Evolutionary conservation across 106 monocot genomes (phyloP).

Genomic region (Vanilla planifolia): DNA sequence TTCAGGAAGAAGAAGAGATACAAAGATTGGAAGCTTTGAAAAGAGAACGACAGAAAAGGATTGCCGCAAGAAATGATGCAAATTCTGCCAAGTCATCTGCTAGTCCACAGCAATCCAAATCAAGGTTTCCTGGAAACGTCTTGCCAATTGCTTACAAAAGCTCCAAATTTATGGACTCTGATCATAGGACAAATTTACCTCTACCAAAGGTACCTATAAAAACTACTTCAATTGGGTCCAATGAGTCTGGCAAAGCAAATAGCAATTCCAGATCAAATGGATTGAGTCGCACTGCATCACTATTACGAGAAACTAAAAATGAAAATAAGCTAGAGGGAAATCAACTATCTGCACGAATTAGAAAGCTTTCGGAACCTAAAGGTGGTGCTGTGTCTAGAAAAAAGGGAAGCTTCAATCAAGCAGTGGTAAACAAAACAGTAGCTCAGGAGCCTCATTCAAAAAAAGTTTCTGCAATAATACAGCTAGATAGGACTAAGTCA

Average conservation of each 20-base stretch:
- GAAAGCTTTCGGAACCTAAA: conserved; percentile 64
- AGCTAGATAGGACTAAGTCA: conserved; percentile 67
- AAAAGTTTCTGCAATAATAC: conserved; percentile 60
- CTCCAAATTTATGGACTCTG: conserved; percentile 66
- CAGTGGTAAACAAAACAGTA: conserved; percentile 18
- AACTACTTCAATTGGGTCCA: conserved; percentile 21
- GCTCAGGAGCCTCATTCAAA: conserved; percentile 43
- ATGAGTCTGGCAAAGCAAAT: conserved; percentile 26
- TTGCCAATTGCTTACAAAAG: conserved; percentile 18
- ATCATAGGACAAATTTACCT: conserved; percentile 41
- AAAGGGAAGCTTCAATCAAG: conserved; percentile 11
- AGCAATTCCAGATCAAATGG: conserved; percentile 23
- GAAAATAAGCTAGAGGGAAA: conserved; percentile 28
- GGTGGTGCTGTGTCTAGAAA: conserved; percentile 19
- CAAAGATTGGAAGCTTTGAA: conserved; percentile 75
- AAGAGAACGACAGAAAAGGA: conserved; percentile 81
- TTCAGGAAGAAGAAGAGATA: conserved; percentile 75
- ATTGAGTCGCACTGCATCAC: conserved; percentile 35
- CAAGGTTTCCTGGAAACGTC: neutral
- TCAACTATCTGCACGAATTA: conserved; percentile 20
- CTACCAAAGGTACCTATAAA: conserved; percentile 23
- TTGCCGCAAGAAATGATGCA: conserved; percentile 64
- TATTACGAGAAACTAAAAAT: conserved; percentile 45
- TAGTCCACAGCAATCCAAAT: conserved; percentile 27
- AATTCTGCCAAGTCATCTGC: conserved; percentile 24